Evolutionary conservation across 176 grass and related monocot genomes (phyloP).

Genomic region (Pontederia paniculata): DNA sequence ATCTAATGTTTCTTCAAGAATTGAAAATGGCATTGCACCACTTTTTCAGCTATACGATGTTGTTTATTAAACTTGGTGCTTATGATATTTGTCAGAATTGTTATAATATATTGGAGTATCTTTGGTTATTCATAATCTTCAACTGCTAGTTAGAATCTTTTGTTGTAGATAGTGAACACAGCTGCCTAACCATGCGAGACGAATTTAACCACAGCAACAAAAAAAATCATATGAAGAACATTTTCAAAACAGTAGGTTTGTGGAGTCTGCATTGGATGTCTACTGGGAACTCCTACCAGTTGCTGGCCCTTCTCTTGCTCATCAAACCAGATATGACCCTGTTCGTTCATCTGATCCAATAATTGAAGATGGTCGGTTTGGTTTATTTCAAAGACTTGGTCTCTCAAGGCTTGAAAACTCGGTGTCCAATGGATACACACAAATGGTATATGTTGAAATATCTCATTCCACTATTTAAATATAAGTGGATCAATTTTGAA

Average conservation of each 20-base stretch:
- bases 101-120: too few relatives aligned
- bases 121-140: too few relatives aligned
- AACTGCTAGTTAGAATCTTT: too few relatives aligned
- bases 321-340: constrained; percentile 89
- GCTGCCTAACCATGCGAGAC: constrained; percentile 51
- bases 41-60: too few relatives aligned
- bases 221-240: constrained; percentile 45
- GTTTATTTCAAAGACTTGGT: constrained; percentile 51
- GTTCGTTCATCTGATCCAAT: constrained; percentile 55
- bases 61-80: too few relatives aligned
- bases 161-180: too few relatives aligned
- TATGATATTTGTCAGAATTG: too few relatives aligned
- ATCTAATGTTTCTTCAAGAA: too few relatives aligned
- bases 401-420: constrained; percentile 47
- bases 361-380: constrained; percentile 66
- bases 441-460: constrained; percentile 82
- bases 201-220: constrained; percentile 81
- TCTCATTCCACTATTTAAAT: constrained; percentile 12
- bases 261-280: constrained; percentile 65
- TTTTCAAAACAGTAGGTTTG: constrained; percentile 65
- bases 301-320: constrained; percentile 75
- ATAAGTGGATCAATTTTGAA: background rate
- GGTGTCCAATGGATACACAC: constrained; percentile 85
- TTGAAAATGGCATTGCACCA: too few relatives aligned
- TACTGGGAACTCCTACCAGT: constrained; percentile 93